phyloP scores from a whole-genome alignment of 1,139 yeast genomes.

The Zygosaccharomyces sapae region DNA sequence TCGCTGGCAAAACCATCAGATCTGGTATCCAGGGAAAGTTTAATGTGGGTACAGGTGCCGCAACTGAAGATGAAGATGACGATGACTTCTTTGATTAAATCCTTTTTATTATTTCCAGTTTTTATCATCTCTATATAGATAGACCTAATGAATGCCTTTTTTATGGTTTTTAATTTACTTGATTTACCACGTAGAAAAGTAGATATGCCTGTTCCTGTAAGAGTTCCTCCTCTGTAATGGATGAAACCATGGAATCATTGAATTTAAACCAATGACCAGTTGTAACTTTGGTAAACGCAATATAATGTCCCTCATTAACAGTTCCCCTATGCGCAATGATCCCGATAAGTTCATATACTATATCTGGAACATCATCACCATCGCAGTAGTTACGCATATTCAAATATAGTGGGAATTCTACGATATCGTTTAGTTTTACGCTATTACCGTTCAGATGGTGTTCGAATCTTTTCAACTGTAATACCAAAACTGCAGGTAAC shows the following conservation, averaged over 20 bases:
- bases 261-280: conserved; percentile 82
- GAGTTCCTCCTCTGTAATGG: conserved; percentile 62
- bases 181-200: conserved; percentile 61
- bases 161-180: conserved; percentile 17
- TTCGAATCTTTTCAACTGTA: conserved; percentile 84
- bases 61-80: conserved; percentile 47
- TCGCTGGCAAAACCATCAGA: conserved; percentile 42
- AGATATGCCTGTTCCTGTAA: conserved; percentile 70
- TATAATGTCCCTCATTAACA: conserved; percentile 91
- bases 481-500: conserved; percentile 71
- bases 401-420: conserved; percentile 66
- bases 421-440: conserved; percentile 71
- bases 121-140: conserved; percentile 6
- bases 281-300: conserved; percentile 68
- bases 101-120: too few relatives aligned
- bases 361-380: conserved; percentile 28
- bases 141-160: conserved; percentile 8
- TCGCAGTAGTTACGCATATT: conserved; percentile 63
- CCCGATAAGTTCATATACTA: conserved; percentile 75
- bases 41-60: conserved; percentile 37
- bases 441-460: conserved; percentile 53
- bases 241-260: conserved; percentile 83
- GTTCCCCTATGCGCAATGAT: conserved; percentile 87
- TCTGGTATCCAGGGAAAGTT: conserved; percentile 45
- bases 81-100: conserved; percentile 40